Conservation (phyloP, 2,329 filamentous ascomycete species). For the Penicillium sp. region DNA sequence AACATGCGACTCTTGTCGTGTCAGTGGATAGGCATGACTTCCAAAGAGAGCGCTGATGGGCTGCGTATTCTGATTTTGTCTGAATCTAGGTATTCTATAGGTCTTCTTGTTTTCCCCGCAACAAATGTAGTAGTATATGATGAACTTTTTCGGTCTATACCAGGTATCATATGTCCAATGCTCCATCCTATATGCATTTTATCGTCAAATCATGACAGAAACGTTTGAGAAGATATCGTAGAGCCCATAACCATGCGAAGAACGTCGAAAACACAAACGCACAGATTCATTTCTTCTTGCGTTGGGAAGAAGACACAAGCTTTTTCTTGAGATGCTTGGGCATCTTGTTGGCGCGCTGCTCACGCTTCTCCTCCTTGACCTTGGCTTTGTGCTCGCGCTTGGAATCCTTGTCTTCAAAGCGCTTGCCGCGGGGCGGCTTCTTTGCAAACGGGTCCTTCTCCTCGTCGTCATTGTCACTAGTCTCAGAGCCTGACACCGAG, state of each 20-base stretch:
- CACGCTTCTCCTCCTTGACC: slow-evolving; percentile 91
- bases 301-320: slow-evolving; percentile 28
- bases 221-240: slow-evolving; percentile 12
- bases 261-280: slow-evolving; percentile 9
- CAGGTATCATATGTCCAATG: slow-evolving; percentile 28
- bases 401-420: slow-evolving; percentile 84
- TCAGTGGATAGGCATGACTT: slow-evolving; percentile 26
- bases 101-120: background rate
- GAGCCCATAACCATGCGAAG: slow-evolving; percentile 12
- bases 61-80: background rate
- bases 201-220: slow-evolving; percentile 30
- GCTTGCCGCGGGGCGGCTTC: slow-evolving; percentile 69
- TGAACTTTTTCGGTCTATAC: slow-evolving; percentile 15
- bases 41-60: slow-evolving; percentile 45
- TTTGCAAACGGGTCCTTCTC: slow-evolving; percentile 56
- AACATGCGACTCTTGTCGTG: slow-evolving; percentile 1
- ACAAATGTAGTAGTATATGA: background rate
- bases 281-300: slow-evolving; percentile 35
- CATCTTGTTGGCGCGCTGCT: slow-evolving; percentile 91
- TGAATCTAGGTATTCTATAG: background rate
- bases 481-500: slow-evolving; percentile 39
- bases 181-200: slow-evolving; percentile 27
- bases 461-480: slow-evolving; percentile 45
- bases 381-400: slow-evolving; percentile 85
- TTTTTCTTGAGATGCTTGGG: slow-evolving; percentile 90